phyloP scores from a whole-genome alignment of 129 eudicot genomes.

The Kitagawia praeruptora region DNA sequence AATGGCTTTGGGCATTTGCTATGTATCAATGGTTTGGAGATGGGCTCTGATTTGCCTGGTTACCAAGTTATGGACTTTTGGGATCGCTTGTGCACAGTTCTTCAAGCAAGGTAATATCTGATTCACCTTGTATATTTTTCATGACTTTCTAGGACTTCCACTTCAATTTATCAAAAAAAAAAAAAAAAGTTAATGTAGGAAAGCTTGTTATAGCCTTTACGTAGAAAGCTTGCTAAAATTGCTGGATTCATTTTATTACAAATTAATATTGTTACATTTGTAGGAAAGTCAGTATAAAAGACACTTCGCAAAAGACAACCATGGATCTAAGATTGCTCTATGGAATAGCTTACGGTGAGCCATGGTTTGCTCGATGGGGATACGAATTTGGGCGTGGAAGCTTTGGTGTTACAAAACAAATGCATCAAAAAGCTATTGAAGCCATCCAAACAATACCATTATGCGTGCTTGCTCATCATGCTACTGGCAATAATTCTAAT shows the following conservation, averaged over 20 bases:
- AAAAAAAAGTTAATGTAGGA: too few relatives aligned
- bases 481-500: slow-evolving; percentile 19
- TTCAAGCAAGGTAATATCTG: slow-evolving; percentile 61
- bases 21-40: slow-evolving; percentile 77
- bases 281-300: slow-evolving; percentile 87
- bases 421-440: slow-evolving; percentile 63
- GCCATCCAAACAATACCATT: slow-evolving; percentile 68
- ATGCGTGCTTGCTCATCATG: slow-evolving; percentile 54
- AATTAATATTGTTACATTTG: slow-evolving; percentile 3
- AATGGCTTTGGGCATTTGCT: slow-evolving; percentile 99
- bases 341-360: slow-evolving; percentile 64
- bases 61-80: slow-evolving; percentile 79
- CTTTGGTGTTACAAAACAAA: slow-evolving; percentile 60
- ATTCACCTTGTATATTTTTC: neutral
- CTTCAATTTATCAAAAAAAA: neutral
- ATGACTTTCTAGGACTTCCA: neutral
- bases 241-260: too few relatives aligned
- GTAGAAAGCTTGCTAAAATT: too few relatives aligned
- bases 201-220: neutral
- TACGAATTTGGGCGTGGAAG: slow-evolving; percentile 82
- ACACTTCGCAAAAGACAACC: slow-evolving; percentile 58
- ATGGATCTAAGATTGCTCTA: slow-evolving; percentile 85
- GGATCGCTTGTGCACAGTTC: slow-evolving; percentile 68
- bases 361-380: slow-evolving; percentile 95
- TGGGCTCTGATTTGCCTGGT: slow-evolving; percentile 79